Conservation (phyloP, 305 asterid genomes). For the Ajuga reptans region DNA sequence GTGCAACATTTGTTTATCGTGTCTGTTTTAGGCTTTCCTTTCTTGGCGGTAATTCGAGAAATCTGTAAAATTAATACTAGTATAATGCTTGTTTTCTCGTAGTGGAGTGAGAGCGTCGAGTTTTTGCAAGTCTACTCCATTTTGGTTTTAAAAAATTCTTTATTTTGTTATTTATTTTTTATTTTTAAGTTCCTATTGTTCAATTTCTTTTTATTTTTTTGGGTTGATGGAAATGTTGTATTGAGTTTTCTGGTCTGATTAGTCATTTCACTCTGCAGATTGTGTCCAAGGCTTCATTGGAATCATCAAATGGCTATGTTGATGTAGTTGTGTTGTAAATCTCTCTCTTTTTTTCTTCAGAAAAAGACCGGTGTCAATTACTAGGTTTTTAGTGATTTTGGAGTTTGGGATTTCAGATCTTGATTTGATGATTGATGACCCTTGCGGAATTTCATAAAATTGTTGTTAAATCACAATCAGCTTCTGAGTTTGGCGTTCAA, state of each 20-base stretch:
- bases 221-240: not conserved
- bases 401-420: slow-evolving; percentile 23
- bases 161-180: no score
- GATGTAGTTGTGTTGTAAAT: slow-evolving; percentile 26
- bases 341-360: slow-evolving; percentile 19
- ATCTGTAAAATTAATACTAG: not conserved
- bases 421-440: slow-evolving; percentile 42
- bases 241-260: not conserved
- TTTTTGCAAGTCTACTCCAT: not conserved
- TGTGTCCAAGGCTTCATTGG: slow-evolving; percentile 25
- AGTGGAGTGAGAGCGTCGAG: not conserved
- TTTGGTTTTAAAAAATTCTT: not conserved
- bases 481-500: slow-evolving; percentile 48
- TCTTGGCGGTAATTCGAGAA: not conserved
- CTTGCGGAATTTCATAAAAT: slow-evolving; percentile 22
- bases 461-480: slow-evolving; percentile 34
- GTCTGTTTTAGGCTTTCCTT: not conserved
- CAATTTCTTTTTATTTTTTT: not conserved
- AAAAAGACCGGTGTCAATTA: slow-evolving; percentile 1
- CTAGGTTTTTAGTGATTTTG: slow-evolving; percentile 6
- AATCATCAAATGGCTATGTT: slow-evolving; percentile 34
- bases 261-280: slow-evolving; percentile 23
- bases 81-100: not conserved
- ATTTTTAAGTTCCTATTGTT: not conserved
- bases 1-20: not conserved